These are phyloP conservation scores for Tulasnella sp. DNA, from an alignment of 768 basidiomycete species.

Conservation along the genomic window DNA sequence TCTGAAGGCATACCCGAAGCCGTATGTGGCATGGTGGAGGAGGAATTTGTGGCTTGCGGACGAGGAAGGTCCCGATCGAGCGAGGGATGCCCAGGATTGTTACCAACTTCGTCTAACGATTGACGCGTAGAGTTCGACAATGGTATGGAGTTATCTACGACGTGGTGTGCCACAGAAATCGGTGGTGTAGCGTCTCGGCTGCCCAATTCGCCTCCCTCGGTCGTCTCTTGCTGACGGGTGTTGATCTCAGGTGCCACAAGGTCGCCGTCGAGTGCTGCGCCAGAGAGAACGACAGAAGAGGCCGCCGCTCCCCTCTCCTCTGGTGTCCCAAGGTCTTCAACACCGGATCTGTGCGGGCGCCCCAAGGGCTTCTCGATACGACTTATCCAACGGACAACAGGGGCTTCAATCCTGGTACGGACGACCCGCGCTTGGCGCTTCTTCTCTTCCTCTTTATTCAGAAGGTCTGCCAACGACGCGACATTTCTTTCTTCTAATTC, in stretches of 20 bases:
- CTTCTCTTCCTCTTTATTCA: constrained; percentile 76
- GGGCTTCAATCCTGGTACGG: constrained; percentile 59
- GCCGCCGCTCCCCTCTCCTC: background rate
- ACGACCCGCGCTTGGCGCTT: constrained; percentile 62
- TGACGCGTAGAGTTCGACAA: background rate
- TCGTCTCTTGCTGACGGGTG: too few relatives aligned
- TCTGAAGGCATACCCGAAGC: constrained; percentile 26
- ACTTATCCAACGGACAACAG: constrained; percentile 68
- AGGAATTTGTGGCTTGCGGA: background rate
- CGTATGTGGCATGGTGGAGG: background rate
- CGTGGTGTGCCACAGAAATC: background rate
- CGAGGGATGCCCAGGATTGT: background rate
- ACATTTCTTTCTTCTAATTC: constrained; percentile 86
- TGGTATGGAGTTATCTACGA: background rate
- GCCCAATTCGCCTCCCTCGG: background rate
- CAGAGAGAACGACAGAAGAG: too few relatives aligned
- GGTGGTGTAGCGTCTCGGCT: background rate
- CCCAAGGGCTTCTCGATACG: constrained; percentile 48
- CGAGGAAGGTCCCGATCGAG: background rate
- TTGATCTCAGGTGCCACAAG: too few relatives aligned
- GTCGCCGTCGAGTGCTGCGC: too few relatives aligned
- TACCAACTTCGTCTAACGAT: background rate
- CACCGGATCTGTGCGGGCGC: background rate
- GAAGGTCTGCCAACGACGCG: constrained; percentile 70
- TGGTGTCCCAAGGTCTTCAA: background rate